Evolutionary conservation across 345 rosid genomes (phyloP), one percentile per base, ranked within the genome.

Genomic region (Capsella bursapastoris): DNA sequence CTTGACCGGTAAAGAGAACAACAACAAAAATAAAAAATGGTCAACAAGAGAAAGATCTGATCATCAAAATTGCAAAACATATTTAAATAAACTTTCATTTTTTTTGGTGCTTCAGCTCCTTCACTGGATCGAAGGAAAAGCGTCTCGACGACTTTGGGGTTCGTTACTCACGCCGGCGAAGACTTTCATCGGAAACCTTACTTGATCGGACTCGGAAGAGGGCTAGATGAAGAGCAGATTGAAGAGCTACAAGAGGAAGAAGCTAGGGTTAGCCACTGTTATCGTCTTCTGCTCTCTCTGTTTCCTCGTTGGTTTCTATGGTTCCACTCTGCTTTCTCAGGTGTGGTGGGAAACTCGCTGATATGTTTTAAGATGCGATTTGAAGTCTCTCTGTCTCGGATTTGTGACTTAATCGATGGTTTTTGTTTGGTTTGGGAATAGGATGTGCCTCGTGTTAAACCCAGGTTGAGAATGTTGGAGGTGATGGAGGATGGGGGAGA

Each of bases 221-320:
- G 49, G 11, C 18, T 66, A 72, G 71, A 91, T 91, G 97, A 89
- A 84, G 84, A 74, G 67, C 72, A 88, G 85, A 77, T 68, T 84
- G 61, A 91, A 84, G 84, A 80, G 82, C 37, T 85, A 87, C 27
- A 84, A 67, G 67, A 77, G 81, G 57, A 84, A 75, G 55, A 87
- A 79, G 61, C 74, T 88, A 76, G 90, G 96, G 79, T 79, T 86
- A 38, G 76, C 84, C 6, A 57, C 81, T 43, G 77, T 71, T 48
- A 37, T 80, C 34, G 8, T 78, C 63, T 80, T 89, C 55, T 89
- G 88, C 64, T 79, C 74, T 10, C 71, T 89, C 62, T 89, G 83
- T 81, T 91, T 91, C 85, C 66, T 88, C 63, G 72, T 80, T 45
- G 97, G 97, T 1, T 85, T 91, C 78, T 91, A 82, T 59, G 79